Evolutionary conservation across 2,329 filamentous ascomycete genomes (phyloP).

Genomic region (Didymella sp.): DNA sequence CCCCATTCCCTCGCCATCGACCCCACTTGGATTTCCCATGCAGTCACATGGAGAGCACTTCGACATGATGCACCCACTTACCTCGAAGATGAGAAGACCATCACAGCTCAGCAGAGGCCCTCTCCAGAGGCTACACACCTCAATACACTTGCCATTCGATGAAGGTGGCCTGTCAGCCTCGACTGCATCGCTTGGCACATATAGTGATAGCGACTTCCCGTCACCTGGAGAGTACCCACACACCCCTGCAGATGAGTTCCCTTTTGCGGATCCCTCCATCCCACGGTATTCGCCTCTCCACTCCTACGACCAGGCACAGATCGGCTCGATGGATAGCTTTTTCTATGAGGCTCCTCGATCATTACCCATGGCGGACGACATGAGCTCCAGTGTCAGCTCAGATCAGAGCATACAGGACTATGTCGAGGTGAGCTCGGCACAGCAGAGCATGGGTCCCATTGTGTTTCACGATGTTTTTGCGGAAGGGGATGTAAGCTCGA

Average conservation of each 20-base stretch:
- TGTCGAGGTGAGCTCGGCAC: constrained; percentile 48
- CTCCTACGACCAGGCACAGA: constrained; percentile 44
- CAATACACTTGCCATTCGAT: constrained; percentile 51
- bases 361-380: constrained; percentile 49
- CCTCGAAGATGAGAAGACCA: constrained; percentile 48
- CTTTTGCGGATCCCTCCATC: constrained; percentile 51
- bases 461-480: constrained; percentile 49
- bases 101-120: constrained; percentile 48
- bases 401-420: constrained; percentile 55
- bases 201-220: constrained; percentile 57
- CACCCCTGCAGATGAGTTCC: constrained; percentile 55
- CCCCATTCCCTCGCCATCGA: constrained; percentile 48
- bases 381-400: constrained; percentile 57
- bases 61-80: constrained; percentile 44
- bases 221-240: constrained; percentile 57
- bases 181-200: constrained; percentile 55
- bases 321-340: constrained; percentile 50
- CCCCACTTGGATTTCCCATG: constrained; percentile 49
- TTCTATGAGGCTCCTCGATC: constrained; percentile 47
- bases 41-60: constrained; percentile 48
- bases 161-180: constrained; percentile 54
- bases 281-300: constrained; percentile 45
- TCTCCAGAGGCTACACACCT: constrained; percentile 54
- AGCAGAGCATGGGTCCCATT: constrained; percentile 46
- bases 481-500: constrained; percentile 50